A percentile compares a stretch with the other conserved stretches of the same genome.
phyloP scores from a whole-genome alignment of 2,329 filamentous ascomycete species.

The Gnomoniopsis sp. region DNA sequence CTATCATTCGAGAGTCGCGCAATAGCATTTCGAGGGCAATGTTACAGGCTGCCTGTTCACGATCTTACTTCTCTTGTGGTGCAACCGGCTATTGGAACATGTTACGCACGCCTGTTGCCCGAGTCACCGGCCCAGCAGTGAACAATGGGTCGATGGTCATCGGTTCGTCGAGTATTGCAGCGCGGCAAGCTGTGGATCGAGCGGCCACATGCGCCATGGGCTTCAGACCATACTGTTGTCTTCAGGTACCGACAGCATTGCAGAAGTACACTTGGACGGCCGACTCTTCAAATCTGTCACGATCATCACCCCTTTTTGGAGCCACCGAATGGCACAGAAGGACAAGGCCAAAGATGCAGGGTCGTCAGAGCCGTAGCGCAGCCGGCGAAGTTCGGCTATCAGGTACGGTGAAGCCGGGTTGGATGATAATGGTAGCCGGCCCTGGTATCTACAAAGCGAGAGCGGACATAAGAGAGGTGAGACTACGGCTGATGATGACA shows the following conservation, averaged over 20 bases:
- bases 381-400: not conserved
- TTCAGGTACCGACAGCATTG: not conserved
- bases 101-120: not conserved
- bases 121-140: not conserved
- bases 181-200: not conserved
- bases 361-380: not conserved
- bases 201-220: not conserved
- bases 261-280: not conserved
- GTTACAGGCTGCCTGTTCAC: not conserved
- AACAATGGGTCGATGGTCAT: not conserved
- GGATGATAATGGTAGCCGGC: not conserved
- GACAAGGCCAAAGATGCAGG: not conserved
- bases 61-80: not conserved
- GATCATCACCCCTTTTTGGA: not conserved
- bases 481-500: not conserved
- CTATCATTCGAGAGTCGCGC: conserved; percentile 14
- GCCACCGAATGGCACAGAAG: not conserved
- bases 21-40: conserved; percentile 2
- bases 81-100: not conserved
- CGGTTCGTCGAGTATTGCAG: not conserved
- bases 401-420: not conserved
- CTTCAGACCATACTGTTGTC: not conserved
- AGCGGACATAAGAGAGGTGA: not conserved
- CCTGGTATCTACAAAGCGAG: not conserved
- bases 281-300: not conserved